Base-by-base conservation (phyloP, 2,329 filamentous ascomycete species). In the Venturiaceae sp. region DNA sequence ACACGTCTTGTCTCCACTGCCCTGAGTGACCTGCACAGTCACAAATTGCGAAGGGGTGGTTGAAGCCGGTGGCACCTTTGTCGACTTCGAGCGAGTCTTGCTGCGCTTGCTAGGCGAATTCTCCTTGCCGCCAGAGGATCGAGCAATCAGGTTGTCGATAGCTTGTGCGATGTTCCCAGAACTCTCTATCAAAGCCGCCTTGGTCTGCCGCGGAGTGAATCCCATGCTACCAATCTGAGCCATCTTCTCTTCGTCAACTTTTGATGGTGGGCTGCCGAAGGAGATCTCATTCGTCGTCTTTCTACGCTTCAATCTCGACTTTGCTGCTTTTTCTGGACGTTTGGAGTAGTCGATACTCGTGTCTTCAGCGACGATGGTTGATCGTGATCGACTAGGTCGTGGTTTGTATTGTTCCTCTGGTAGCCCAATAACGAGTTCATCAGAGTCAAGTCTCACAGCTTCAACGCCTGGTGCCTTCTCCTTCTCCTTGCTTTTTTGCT, bases 321-420 rank as follows among this genome's bases (percentile, higher is more conserved):
- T 32, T n/a, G 32, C 16, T 34, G 19, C 16, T 36, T 58, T 32
- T 32, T 59, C 53, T 11, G 36, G 46, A 19, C 30, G 26, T n/a
- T 34, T 46, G 5, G 34, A 32, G 9, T 57, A 57, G 37, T 59
- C 53, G 16, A 52, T 53, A 21, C 26, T 28, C 16, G 16, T 32
- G n/a, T 57, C 37, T 11, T 56, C 26, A 14, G 28, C 16, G 9
- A 54, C 46, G 7, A 23, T 19, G 23, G 52, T 32, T 8, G 58
- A 59, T 30, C 53, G 19, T 26, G 52, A 56, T 14, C 58, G 52
- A 33, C 30, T 33, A 5, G 58, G 46, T 21, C 58, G 52, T 11
- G 53, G 53, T 26, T 56, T 57, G 30, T 57, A 59, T 32, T 56
- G 26, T 33, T 59, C 58, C 30, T 39, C 30, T 5, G 58, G 58